Base-by-base conservation (phyloP, 176 grass and related monocot species). In the Avena sativa region DNA sequence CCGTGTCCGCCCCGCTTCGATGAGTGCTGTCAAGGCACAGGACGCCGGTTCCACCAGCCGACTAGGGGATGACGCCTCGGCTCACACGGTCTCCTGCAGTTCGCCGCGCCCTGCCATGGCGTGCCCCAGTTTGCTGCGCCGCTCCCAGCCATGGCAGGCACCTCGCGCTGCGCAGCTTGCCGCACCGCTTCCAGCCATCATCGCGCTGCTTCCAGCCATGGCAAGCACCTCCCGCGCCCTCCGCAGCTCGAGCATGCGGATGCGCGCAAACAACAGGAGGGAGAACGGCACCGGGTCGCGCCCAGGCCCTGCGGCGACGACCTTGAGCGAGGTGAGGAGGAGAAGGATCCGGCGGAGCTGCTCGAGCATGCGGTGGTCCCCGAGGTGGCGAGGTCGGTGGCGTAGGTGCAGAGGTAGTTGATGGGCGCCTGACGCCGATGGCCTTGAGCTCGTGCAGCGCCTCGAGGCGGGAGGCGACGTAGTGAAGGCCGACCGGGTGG, bases 341-440 rank as follows among this genome's bases (percentile, higher is more conserved):
- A 87, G 89, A 12, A 99, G 83, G 86, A 99, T 99, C 83, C 94
- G 85, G 4, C 91, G 92, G 28, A 99, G 91, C 90, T 92, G 94
- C 87, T 99, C 89, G 82, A 99, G 90, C 85, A 91, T 92, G 47
- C 92, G 94, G 97, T 99, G 92, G 87, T 99, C 97, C 11, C 94
- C 32, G 32, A 34, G 32, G 32, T 34, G 32, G 32, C 97, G 71
- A 96, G 89, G 84, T 96, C 97, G 64, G 94, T 89, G 57, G 94
- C 97, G 77, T 99, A 99, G 77, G 92, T 91, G 79, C 94, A 90
- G 76, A 99, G 97, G 89, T 98, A 98, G 85, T 98, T 92, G 79
- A 98, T 93, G 4, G 93, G 96, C 64, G 96, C 8, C 90, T 82
- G n/a, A 93, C 92, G 71, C 94, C 86, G 23, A 98, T 90, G n/a